phyloP scores from a whole-genome alignment of 306 rosid genomes.

The Gastrolobium villosum region DNA sequence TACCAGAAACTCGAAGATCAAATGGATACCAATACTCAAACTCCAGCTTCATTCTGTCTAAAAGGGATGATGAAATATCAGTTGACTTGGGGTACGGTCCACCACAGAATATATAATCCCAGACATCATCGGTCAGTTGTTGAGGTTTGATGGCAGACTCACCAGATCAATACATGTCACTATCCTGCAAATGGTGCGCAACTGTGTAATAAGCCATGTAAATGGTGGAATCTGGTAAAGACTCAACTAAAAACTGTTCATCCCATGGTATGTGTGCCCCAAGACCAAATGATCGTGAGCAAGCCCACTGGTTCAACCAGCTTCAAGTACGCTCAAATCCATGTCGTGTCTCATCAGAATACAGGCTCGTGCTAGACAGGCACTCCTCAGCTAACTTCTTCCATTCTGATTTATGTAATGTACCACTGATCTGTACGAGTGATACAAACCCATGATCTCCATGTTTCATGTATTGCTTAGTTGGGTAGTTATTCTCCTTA shows the following conservation, averaged over 20 bases:
- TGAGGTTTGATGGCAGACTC: too few species aligned
- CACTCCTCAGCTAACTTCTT: conserved; percentile 82
- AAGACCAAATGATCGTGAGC: too few species aligned
- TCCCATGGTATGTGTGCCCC: too few species aligned
- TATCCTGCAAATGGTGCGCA: too few species aligned
- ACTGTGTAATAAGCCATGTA: conserved; percentile 97
- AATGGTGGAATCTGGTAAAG: conserved; percentile 90
- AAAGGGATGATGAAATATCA: conserved; percentile 63
- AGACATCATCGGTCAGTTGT: too few species aligned
- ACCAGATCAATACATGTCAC: too few species aligned
- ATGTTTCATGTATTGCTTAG: too few species aligned
- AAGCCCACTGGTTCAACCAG: conserved; percentile 97
- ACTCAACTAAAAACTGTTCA: conserved; percentile 85
- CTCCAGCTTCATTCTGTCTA: conserved; percentile 82
- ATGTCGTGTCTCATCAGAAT: conserved; percentile 83
- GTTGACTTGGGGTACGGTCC: conserved; percentile 75
- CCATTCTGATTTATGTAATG: conserved; percentile 86
- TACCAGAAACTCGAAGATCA: conserved; percentile 95
- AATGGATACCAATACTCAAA: conserved; percentile 99
- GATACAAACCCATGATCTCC: too few species aligned
- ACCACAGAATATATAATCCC: conserved; percentile 81
- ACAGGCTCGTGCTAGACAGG: conserved; percentile 69
- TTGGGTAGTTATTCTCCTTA: too few species aligned
- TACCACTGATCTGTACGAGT: conserved; percentile 99
- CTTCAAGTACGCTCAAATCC: conserved; percentile 91